Base-by-base conservation (phyloP, 768 basidiomycete genomes). In the Collybia mongolica region DNA sequence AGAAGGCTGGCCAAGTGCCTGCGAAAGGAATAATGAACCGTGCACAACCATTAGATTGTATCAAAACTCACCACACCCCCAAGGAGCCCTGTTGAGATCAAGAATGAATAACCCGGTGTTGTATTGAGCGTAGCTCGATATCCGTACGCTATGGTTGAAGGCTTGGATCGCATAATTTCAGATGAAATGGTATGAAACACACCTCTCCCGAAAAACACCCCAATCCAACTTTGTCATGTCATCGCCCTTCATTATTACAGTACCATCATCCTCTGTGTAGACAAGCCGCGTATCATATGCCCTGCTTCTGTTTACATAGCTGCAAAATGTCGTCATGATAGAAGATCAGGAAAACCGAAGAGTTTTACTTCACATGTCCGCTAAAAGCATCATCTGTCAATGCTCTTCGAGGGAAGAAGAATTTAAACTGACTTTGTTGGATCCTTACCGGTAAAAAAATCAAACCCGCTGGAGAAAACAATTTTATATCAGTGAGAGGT, bases 1-100 rank as follows among this genome's bases (percentile, higher is more conserved):
- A 90, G 65, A 85, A 90, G 5, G 88, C 86, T 38, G 90, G 91
- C 92, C 93, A 93, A 18, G 86, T 81, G 57, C 79, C 87, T 89
- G 37, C 26, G 59, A 39, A 44, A 56, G 19, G 35, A 28, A 41
- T 26, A 38, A 45, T 37, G 41, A 29, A 35, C 24, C n/a, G n/a
- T n/a, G 24, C 24, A 7, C 24, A 26, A 26, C 24, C 7, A 26
- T 26, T 26, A 26, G 24, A 26, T 7, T 26, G 7, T 26, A 7
- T 14, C 17, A 35, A 45, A 36, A 68, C 79, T 48, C 70, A 82
- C 91, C 90, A 68, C 93, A 96, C 47, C 93, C 93, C 82, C 86
- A 91, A 0, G 93, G 93, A 40, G 92, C 91, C 65, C 79, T 83
- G 50, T 86, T 82, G 26, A 91, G 74, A 62, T 96, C 93, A 20